phyloP scores from a whole-genome alignment of 2,329 filamentous ascomycete species.

The Fusarium multiceps region DNA sequence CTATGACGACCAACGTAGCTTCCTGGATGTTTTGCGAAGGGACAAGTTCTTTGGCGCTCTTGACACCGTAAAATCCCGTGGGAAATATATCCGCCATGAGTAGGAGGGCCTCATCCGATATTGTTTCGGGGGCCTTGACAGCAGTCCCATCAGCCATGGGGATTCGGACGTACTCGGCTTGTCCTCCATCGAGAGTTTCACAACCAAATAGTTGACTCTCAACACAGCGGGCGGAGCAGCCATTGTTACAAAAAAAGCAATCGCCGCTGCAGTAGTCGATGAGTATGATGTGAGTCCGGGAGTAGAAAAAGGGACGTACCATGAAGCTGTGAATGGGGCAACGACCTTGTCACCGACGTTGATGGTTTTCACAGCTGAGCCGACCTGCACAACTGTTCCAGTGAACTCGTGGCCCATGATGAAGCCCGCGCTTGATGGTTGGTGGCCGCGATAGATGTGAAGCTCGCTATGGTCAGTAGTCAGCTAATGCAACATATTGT shows the following conservation, averaged over 20 bases:
- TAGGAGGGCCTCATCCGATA: slow-evolving; percentile 79
- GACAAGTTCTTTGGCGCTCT: slow-evolving; percentile 78
- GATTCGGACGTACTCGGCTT: slow-evolving; percentile 85
- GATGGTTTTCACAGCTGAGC: slow-evolving; percentile 74
- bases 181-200: slow-evolving; percentile 75
- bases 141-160: slow-evolving; percentile 84
- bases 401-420: slow-evolving; percentile 90
- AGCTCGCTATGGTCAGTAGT: slow-evolving; percentile 70
- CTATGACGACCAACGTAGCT: slow-evolving; percentile 81
- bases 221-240: slow-evolving; percentile 80
- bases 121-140: slow-evolving; percentile 74
- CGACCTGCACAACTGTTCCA: slow-evolving; percentile 76
- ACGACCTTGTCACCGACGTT: slow-evolving; percentile 82
- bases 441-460: slow-evolving; percentile 86
- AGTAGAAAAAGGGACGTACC: slow-evolving; percentile 59
- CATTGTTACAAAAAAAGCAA: slow-evolving; percentile 87
- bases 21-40: slow-evolving; percentile 50
- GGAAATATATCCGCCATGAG: slow-evolving; percentile 96
- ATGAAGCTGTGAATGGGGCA: slow-evolving; percentile 84
- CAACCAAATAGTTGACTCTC: slow-evolving; percentile 78
- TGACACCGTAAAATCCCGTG: slow-evolving; percentile 84
- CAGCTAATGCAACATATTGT: not conserved
- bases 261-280: slow-evolving; percentile 52
- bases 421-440: slow-evolving; percentile 72
- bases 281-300: not conserved